Percentiles rank a stretch among this genome's conserved stretches.
phyloP scores from a whole-genome alignment of 257 asterid genomes.

The Lycium barbarum region DNA sequence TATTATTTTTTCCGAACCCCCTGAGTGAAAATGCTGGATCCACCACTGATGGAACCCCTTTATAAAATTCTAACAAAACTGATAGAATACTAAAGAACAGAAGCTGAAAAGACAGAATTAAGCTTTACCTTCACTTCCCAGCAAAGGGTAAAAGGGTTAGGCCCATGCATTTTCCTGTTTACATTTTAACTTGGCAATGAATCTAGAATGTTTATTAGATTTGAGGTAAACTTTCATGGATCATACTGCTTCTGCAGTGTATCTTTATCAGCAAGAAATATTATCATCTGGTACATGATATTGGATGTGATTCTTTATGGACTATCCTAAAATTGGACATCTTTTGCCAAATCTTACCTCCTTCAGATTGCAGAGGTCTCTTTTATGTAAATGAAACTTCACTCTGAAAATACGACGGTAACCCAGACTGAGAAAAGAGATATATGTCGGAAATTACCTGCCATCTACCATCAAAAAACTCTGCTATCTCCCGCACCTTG shows the following conservation, averaged over 20 bases:
- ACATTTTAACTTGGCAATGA: neutral
- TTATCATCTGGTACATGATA: neutral
- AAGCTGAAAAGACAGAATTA: neutral
- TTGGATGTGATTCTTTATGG: neutral
- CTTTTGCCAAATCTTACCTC: neutral
- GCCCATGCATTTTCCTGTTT: neutral
- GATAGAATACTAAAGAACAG: neutral
- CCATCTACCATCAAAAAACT: slow-evolving; percentile 76
- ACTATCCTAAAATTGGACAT: neutral
- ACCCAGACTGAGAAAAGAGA: slow-evolving; percentile 1
- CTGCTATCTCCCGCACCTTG: slow-evolving; percentile 85
- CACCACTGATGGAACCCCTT: neutral
- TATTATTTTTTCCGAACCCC: too few species aligned
- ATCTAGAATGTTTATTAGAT: neutral
- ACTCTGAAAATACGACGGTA: neutral
- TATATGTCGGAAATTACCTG: slow-evolving; percentile 56
- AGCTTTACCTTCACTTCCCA: neutral
- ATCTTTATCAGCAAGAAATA: neutral
- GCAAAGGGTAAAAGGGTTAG: neutral
- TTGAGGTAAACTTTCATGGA: neutral
- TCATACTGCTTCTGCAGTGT: neutral
- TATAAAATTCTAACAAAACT: too few species aligned
- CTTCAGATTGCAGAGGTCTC: neutral
- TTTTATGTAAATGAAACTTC: slow-evolving; percentile 1
- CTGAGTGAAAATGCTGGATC: too few species aligned